Base-by-base conservation (phyloP, 331 rosid species). In the Arachis monticola region DNA sequence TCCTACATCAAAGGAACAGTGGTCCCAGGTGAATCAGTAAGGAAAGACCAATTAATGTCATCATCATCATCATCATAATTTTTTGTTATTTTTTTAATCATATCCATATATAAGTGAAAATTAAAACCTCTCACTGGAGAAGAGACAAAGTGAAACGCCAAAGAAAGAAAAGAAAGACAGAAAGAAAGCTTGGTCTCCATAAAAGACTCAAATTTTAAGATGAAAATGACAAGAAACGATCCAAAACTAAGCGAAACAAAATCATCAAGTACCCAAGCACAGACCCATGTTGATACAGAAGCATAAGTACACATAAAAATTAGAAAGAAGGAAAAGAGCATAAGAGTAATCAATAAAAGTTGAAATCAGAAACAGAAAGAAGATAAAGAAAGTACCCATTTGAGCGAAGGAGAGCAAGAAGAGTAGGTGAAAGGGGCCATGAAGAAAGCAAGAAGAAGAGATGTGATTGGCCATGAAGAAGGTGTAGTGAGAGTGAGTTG, bases 351-450 rank as follows among this genome's bases (percentile, higher is more conserved):
- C 0, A 68, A 14, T 17, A 35, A 5, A 56, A 75, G 30, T 10
- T 40, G 6, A 41, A 40, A 3, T 0, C 14, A 0, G 4, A 45
- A 7, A 50, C 69, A 52, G 3, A 30, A 40, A 38, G 44, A 79
- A 38, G 50, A 77, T 8, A 60, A 55, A 79, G 85, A 61, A 80
- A 66, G 60, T 88, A 92, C 98, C 96, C 64, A 80, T 74, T 55
- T 32, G 83, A 70, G 86, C 10, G 80, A 84, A 84, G 86, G 84
- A 77, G 76, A 84, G 46, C 84, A 88, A 65, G 85, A 88, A 69
- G 78, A 58, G n/a, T 12, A 73, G 2, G 31, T 63, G 55, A 41
- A 79, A 68, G 64, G 64, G 81, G 42, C 30, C 27, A 56, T 10
- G 67, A 63, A 73, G 48, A 73, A 69, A 73, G 67, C 53, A 70